phyloP scores from a whole-genome alignment of 129 eudicot species.

The Tanacetum coccineum region DNA sequence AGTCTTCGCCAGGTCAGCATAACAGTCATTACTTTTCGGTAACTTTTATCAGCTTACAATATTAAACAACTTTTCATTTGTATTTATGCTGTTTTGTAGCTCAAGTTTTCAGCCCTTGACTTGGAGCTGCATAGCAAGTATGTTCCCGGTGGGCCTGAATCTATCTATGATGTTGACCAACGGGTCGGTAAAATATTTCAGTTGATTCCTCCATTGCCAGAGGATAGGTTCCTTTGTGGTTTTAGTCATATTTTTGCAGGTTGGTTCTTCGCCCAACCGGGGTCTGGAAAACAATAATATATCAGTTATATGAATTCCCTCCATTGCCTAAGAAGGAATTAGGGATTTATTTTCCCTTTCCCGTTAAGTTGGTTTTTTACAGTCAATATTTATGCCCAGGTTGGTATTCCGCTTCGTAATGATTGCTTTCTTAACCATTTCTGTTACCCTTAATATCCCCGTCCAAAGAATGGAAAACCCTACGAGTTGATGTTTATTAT shows the following conservation, averaged over 20 bases:
- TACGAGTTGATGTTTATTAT: too few relatives aligned
- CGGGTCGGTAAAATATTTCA: constrained; percentile 67
- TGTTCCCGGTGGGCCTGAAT: constrained; percentile 75
- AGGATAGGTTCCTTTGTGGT: constrained; percentile 88
- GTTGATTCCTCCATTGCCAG: constrained; percentile 82
- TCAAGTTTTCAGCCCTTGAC: constrained; percentile 71
- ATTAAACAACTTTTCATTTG: neutral
- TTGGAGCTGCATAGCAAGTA: constrained; percentile 82
- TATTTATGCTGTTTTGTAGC: constrained; percentile 35
- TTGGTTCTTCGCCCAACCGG: constrained; percentile 25
- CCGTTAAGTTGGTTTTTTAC: too few relatives aligned
- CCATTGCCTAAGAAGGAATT: too few relatives aligned
- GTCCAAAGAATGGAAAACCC: too few relatives aligned
- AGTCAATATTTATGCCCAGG: too few relatives aligned
- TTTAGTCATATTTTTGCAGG: constrained; percentile 98
- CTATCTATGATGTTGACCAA: constrained; percentile 83
- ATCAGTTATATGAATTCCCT: too few relatives aligned
- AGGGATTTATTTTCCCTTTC: too few relatives aligned
- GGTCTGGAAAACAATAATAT: too few relatives aligned
- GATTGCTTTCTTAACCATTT: too few relatives aligned
- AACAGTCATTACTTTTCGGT: neutral
- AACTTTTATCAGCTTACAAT: neutral
- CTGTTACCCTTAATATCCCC: too few relatives aligned
- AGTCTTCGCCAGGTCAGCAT: constrained; percentile 90
- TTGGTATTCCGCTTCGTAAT: too few relatives aligned